These are phyloP conservation scores for Xylariales sp. DNA, from an alignment of 2,329 filamentous ascomycete genomes.

Conservation along the genomic window DNA sequence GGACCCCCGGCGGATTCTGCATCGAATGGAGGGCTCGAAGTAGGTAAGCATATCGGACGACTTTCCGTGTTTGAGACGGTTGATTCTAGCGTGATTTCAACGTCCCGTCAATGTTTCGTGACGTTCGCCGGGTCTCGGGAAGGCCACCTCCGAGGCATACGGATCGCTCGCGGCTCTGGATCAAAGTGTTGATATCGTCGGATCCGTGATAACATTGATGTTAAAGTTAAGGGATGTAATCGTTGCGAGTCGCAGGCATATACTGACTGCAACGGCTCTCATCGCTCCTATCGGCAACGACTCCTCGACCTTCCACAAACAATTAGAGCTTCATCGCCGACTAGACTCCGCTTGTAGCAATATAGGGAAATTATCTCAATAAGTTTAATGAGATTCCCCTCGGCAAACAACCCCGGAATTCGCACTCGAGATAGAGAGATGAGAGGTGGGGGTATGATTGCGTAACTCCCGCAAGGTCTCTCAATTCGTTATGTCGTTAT, in stretches of 20 bases:
- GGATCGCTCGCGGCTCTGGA: conserved; percentile 1
- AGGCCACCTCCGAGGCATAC: conserved; percentile 7
- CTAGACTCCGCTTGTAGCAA: neutral
- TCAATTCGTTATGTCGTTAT: no score
- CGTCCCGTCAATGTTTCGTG: neutral
- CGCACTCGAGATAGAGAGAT: neutral
- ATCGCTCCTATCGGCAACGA: neutral
- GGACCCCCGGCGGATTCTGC: no score
- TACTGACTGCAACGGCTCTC: no score
- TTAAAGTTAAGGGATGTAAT: neutral
- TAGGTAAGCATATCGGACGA: neutral
- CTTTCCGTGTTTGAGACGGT: neutral
- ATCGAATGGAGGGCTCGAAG: neutral
- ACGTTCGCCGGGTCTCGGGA: neutral
- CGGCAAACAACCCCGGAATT: no score
- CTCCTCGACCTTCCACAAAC: no score
- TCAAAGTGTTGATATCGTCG: neutral
- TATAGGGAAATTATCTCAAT: neutral
- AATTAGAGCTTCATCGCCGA: neutral
- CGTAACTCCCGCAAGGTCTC: no score
- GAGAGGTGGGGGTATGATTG: neutral
- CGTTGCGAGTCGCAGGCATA: no score
- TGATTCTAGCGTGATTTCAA: neutral
- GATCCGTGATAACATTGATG: neutral
- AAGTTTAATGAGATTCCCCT: no score